Percentiles rank a stretch among this genome's conserved stretches.
These are phyloP conservation scores for Chlorella vulgaris DNA, from an alignment of 139 green algal genomes.

Conservation along the genomic window DNA sequence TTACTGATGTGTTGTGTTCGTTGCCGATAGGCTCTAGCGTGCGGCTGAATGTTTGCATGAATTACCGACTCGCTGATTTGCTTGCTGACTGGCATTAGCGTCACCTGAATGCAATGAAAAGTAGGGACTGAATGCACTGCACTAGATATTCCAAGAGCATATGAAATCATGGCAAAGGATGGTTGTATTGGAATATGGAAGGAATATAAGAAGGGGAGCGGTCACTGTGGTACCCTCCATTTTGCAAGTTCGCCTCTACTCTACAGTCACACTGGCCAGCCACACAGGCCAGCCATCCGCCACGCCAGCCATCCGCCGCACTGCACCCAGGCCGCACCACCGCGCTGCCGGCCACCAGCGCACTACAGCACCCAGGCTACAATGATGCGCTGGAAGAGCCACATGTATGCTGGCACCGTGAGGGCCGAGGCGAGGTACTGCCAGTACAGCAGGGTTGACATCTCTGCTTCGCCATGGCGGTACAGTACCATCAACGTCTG, in stretches of 20 bases:
- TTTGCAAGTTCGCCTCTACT: too few relatives aligned
- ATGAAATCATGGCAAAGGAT: too few relatives aligned
- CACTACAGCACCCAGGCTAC: background rate
- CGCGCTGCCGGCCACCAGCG: background rate
- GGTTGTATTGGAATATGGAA: too few relatives aligned
- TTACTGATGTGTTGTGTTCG: background rate
- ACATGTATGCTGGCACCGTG: constrained; percentile 57
- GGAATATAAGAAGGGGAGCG: too few relatives aligned
- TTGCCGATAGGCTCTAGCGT: background rate
- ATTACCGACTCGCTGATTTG: background rate
- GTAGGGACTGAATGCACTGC: background rate
- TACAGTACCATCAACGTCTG: constrained; percentile 61
- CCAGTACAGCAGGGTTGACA: constrained; percentile 69
- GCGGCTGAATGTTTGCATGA: background rate
- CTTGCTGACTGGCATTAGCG: background rate
- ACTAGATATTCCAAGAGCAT: background rate
- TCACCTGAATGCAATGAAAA: background rate
- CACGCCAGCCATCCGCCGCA: too few relatives aligned
- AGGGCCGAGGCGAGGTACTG: constrained; percentile 63
- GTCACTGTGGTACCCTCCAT: too few relatives aligned
- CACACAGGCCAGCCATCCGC: too few relatives aligned
- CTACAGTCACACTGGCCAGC: too few relatives aligned
- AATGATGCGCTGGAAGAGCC: constrained; percentile 56
- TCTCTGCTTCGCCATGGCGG: constrained; percentile 50
- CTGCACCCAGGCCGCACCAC: background rate